Base-by-base conservation (phyloP, 345 rosid genomes). In the Eucalyptus pauciflora region DNA sequence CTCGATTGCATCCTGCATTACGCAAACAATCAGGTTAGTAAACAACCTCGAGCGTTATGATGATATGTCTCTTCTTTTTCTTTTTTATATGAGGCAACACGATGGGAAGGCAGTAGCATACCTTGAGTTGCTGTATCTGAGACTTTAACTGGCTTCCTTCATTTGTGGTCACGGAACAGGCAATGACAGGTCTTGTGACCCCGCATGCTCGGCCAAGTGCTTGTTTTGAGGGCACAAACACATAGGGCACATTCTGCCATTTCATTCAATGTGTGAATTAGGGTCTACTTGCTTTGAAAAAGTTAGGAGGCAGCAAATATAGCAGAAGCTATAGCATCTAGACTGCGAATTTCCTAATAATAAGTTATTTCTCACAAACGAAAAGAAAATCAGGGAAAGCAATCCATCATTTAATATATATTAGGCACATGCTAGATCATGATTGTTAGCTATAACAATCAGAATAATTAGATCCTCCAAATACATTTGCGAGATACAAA, bases 151-250 rank as follows among this genome's bases (percentile, higher is more conserved):
- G 99, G 91, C 99, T 95, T 22, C 93, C 99, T 79, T 97, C 99
- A 43, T 96, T 96, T 25, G 98, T 87, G 29, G 96, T 96, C 69
- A 98, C 99, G 1, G 99, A 98, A 89, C 96, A 94, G 52, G 99
- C 95, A 85, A 98, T 98, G 69, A 97, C 99, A 25, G 99, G 94
- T 91, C 99, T 96, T 88, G 99, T 96, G 79, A 97, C 99, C 50
- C 99, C 99, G 16, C 99, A 97, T 11, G 99, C 99, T 89, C 99
- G 92, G 86, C 99, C 99, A 88, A 97, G 98, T 15, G 99, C 98
- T 94, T 96, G 96, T 91, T 97, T 98, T 87, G 99, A 98, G 37
- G 99, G 99, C 24, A 98, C 99, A 94, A 98, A 98, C 43, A 98
- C 99, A 85, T 97, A 98, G 2, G 99, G 99, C 41, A 98, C 99